phyloP scores from a whole-genome alignment of 225 moss, liverwort and hornwort species.

The Polytrichum formosum region DNA sequence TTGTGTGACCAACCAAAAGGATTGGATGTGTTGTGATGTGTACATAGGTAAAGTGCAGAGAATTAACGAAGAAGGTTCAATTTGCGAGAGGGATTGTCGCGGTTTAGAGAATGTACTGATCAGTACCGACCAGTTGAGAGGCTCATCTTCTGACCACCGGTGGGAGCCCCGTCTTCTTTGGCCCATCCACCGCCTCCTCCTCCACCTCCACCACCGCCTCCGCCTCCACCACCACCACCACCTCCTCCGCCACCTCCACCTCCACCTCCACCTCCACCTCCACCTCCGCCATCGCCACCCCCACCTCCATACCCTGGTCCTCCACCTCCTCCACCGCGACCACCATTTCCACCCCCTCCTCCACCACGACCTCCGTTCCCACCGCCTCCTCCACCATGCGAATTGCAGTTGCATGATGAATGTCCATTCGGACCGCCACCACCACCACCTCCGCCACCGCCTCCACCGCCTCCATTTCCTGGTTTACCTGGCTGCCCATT shows the following conservation, averaged over 20 bases:
- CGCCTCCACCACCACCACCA: neutral
- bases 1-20: no score
- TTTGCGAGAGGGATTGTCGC: neutral
- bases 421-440: neutral
- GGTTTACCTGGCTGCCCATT: slow-evolving; percentile 34
- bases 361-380: slow-evolving; percentile 1
- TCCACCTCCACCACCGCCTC: no score
- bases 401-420: slow-evolving; percentile 23
- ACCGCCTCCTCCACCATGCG: slow-evolving; percentile 24
- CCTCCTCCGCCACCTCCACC: rapidly evolving
- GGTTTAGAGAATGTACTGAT: neutral
- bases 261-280: rapidly evolving
- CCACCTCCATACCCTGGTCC: neutral
- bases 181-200: slow-evolving; percentile 16
- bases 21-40: neutral
- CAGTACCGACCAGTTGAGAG: slow-evolving; percentile 13
- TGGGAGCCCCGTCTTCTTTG: slow-evolving; percentile 5
- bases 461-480: slow-evolving; percentile 28
- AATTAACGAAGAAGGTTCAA: no score
- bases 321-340: neutral
- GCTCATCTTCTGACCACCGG: slow-evolving; percentile 22
- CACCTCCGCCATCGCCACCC: rapidly evolving
- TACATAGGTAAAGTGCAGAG: no score
- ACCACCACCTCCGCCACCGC: slow-evolving; percentile 25
- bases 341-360: slow-evolving; percentile 3